phyloP scores from a whole-genome alignment of 1,284 basidiomycete species.

The Naganishia sp. region DNA sequence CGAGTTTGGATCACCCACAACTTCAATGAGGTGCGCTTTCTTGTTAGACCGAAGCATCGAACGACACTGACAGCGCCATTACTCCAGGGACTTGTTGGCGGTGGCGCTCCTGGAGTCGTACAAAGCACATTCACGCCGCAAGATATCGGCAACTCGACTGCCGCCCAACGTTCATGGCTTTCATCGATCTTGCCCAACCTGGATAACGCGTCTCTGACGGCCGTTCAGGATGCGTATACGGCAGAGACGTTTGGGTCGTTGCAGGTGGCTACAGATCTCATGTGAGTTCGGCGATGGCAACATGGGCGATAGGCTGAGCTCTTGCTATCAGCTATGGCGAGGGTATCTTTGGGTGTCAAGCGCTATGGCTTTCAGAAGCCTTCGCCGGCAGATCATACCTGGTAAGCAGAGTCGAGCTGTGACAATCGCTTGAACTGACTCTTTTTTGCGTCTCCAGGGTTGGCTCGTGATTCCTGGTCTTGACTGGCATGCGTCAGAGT shows the following conservation, averaged over 20 bases:
- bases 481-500: constrained; percentile 20
- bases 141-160: constrained; percentile 13
- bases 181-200: constrained; percentile 8
- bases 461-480: constrained; percentile 18
- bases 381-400: constrained; percentile 18
- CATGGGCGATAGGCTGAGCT: neutral
- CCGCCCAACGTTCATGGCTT: constrained; percentile 4
- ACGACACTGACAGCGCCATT: neutral
- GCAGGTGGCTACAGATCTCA: constrained; percentile 17
- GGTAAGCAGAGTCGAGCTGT: neutral
- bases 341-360: constrained; percentile 23
- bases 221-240: constrained; percentile 7
- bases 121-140: constrained; percentile 8
- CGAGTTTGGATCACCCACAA: constrained; percentile 17
- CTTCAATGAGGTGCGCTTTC: constrained; percentile 25
- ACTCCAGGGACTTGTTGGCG: constrained; percentile 6
- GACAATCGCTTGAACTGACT: neutral
- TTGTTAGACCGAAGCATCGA: neutral
- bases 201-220: neutral
- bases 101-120: neutral
- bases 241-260: constrained; percentile 22
- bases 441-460: neutral
- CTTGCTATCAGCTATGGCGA: constrained; percentile 19
- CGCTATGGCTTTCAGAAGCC: constrained; percentile 21
- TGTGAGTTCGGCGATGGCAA: constrained; percentile 1